Evolutionary conservation across 345 rosid species (phyloP).

Genomic region (Salix viminalis): DNA sequence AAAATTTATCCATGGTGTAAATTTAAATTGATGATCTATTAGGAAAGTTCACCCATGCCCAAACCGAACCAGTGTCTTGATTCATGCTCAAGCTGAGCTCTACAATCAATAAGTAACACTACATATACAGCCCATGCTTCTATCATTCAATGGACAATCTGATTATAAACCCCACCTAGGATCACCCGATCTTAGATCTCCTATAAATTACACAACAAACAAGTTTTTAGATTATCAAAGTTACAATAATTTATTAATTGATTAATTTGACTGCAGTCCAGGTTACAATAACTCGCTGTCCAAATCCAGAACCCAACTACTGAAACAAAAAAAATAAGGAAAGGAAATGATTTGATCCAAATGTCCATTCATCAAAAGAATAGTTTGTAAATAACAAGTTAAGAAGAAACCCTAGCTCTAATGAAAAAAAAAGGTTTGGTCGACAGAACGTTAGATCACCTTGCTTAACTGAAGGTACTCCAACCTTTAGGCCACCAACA

Average conservation of each 20-base stretch:
- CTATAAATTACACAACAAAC: neutral
- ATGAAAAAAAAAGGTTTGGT: neutral
- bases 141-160: neutral
- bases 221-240: neutral
- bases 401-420: neutral
- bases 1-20: neutral
- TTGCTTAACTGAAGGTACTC: constrained; percentile 63
- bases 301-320: neutral
- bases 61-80: neutral
- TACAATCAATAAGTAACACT: neutral
- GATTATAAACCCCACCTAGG: neutral
- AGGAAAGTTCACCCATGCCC: neutral
- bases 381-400: neutral
- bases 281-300: neutral
- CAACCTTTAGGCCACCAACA: constrained; percentile 93
- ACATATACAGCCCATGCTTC: neutral
- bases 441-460: constrained; percentile 36
- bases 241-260: neutral
- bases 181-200: neutral
- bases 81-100: neutral
- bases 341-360: neutral
- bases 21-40: neutral
- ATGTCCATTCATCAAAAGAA: neutral
- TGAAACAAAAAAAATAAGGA: neutral
- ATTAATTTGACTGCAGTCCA: neutral